Evolutionary conservation across 768 basidiomycete species (phyloP).

Genomic region (Amanita pallidorosea): DNA sequence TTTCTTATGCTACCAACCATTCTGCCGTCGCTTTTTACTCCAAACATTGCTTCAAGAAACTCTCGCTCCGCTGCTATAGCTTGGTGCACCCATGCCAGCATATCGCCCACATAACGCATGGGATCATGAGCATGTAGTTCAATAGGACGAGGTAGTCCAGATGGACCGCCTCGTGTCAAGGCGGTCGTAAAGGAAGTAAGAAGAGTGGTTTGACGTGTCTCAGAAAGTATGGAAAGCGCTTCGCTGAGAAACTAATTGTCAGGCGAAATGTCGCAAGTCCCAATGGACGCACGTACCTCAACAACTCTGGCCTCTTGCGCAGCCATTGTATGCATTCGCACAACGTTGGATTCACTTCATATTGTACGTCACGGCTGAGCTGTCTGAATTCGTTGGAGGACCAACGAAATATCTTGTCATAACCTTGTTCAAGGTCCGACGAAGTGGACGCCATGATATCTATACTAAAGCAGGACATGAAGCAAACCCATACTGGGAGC

Average conservation of each 20-base stretch:
- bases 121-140: slow-evolving; percentile 98
- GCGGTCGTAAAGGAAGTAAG: slow-evolving; percentile 79
- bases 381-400: slow-evolving; percentile 77
- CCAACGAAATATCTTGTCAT: slow-evolving; percentile 83
- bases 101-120: slow-evolving; percentile 91
- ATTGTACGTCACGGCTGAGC: slow-evolving; percentile 59
- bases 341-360: slow-evolving; percentile 59
- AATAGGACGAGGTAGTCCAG: slow-evolving; percentile 82
- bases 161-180: slow-evolving; percentile 79
- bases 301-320: slow-evolving; percentile 65
- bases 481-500: not conserved
- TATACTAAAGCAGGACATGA: slow-evolving; percentile 33
- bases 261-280: not conserved
- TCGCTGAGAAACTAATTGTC: slow-evolving; percentile 29
- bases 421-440: slow-evolving; percentile 77
- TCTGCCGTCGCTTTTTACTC: slow-evolving; percentile 45
- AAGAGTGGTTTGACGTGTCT: slow-evolving; percentile 73
- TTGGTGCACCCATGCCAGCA: slow-evolving; percentile 98
- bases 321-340: slow-evolving; percentile 65
- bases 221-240: slow-evolving; percentile 62
- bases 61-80: slow-evolving; percentile 91
- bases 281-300: slow-evolving; percentile 36
- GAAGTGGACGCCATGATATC: slow-evolving; percentile 86
- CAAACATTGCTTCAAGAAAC: slow-evolving; percentile 84
- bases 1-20: slow-evolving; percentile 70